Percentiles rank a stretch among this genome's conserved stretches.
These are phyloP conservation scores for Fraxinus angustifolia DNA, from an alignment of 305 asterid genomes.

Conservation along the genomic window DNA sequence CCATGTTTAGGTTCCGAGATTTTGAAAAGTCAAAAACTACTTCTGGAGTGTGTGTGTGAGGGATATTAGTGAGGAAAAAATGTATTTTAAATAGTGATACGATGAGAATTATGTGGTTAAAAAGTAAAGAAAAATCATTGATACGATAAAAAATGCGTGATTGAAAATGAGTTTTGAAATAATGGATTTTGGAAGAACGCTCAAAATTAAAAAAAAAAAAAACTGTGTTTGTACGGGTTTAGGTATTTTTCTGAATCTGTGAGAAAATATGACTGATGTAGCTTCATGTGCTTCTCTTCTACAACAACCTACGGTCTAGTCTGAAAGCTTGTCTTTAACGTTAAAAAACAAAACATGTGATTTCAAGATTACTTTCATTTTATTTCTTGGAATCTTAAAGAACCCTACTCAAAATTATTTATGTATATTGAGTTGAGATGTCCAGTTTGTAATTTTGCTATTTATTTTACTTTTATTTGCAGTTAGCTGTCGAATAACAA, in stretches of 20 bases:
- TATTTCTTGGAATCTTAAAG: background rate
- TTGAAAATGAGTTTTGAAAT: no score
- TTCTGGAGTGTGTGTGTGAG: no score
- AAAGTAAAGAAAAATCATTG: no score
- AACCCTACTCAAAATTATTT: background rate
- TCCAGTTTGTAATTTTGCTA: background rate
- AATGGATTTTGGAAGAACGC: no score
- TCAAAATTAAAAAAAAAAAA: no score
- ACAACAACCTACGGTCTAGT: background rate
- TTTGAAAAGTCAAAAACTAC: no score
- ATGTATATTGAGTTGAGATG: no score
- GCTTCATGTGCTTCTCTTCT: background rate
- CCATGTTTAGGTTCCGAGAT: background rate
- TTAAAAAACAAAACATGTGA: conserved; percentile 5
- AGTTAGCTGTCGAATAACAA: conserved; percentile 17
- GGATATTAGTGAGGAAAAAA: no score
- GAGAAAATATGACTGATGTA: no score
- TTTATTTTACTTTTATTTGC: background rate
- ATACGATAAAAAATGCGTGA: no score
- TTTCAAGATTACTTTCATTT: conserved; percentile 4
- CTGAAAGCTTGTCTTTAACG: background rate
- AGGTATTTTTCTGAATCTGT: background rate
- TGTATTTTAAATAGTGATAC: no score
- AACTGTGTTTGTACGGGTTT: background rate
- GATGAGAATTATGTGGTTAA: no score